Conservation (phyloP, 1,284 basidiomycete genomes). For the Pseudozyma pruni region DNA sequence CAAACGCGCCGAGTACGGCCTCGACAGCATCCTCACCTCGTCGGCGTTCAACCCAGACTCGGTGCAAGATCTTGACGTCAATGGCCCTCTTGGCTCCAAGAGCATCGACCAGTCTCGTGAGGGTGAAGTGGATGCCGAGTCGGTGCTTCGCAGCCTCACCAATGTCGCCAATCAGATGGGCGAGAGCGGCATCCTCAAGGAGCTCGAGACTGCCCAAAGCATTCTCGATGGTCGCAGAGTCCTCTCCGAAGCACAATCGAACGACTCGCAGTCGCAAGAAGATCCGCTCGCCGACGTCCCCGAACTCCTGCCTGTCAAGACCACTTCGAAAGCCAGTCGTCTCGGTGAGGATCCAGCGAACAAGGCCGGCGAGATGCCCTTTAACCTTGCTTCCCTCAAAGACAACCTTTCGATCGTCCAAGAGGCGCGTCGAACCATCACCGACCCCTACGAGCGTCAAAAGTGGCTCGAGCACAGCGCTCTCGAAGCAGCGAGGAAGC, state of each 20-base stretch:
- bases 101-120: conserved; percentile 42
- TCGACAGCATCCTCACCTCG: conserved; percentile 55
- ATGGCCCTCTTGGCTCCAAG: conserved; percentile 33
- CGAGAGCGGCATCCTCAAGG: conserved; percentile 41
- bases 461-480: conserved; percentile 65
- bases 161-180: conserved; percentile 46
- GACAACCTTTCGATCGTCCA: conserved; percentile 61
- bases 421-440: conserved; percentile 48
- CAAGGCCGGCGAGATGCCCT: conserved; percentile 47
- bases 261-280: conserved; percentile 4
- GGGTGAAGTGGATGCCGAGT: conserved; percentile 41
- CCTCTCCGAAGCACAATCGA: conserved; percentile 24
- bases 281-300: conserved; percentile 34
- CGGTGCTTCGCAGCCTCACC: conserved; percentile 38
- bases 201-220: conserved; percentile 47
- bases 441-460: conserved; percentile 63
- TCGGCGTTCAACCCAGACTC: conserved; percentile 44
- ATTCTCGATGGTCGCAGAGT: conserved; percentile 42
- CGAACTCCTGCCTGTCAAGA: conserved; percentile 53
- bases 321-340: conserved; percentile 34
- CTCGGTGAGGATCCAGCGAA: conserved; percentile 31
- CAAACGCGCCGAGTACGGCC: conserved; percentile 29
- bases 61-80: conserved; percentile 34
- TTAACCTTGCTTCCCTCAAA: conserved; percentile 59
- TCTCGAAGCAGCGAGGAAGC: conserved; percentile 61